Evolutionary conservation across 2,329 filamentous ascomycete genomes (phyloP).

Genomic region (Lojkania enalia): DNA sequence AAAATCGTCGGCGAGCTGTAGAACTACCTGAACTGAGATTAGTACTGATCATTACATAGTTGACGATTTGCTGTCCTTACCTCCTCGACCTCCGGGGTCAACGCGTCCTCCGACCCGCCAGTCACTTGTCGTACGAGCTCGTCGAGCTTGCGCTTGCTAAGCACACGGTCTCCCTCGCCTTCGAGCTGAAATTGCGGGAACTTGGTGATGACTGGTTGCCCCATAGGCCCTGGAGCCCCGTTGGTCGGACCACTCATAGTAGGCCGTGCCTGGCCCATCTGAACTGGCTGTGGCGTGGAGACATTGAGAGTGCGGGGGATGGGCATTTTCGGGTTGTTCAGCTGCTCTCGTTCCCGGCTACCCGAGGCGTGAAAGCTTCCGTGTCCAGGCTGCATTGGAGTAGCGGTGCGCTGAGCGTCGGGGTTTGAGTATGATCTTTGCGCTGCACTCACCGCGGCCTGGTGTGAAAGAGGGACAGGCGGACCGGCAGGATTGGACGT

Average conservation of each 20-base stretch:
- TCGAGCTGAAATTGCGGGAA: constrained; percentile 85
- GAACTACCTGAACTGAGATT: constrained; percentile 66
- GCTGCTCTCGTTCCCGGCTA: constrained; percentile 43
- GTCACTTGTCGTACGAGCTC: constrained; percentile 94
- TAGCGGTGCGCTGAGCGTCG: constrained; percentile 38
- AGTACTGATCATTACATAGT: constrained; percentile 12
- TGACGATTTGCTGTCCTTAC: constrained; percentile 54
- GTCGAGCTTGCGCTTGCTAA: constrained; percentile 98
- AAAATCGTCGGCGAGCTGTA: constrained; percentile 90
- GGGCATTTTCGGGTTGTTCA: constrained; percentile 68
- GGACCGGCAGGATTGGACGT: constrained; percentile 34
- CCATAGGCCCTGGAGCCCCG: constrained; percentile 78
- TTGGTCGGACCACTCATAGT: constrained; percentile 79
- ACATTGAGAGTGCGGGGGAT: constrained; percentile 82
- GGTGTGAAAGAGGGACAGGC: constrained; percentile 48
- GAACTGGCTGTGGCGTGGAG: constrained; percentile 71
- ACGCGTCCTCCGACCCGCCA: constrained; percentile 74
- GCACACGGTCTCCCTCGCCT: constrained; percentile 85
- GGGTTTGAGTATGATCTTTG: constrained; percentile 43
- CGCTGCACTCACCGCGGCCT: constrained; percentile 49
- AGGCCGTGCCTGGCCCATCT: constrained; percentile 73
- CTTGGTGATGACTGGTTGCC: constrained; percentile 81
- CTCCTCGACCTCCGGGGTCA: constrained; percentile 95
- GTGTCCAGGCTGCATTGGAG: constrained; percentile 38
- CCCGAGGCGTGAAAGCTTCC: constrained; percentile 38